Conservation (phyloP, 208 protist genomes). For the Acanthamoeba triangularis region DNA sequence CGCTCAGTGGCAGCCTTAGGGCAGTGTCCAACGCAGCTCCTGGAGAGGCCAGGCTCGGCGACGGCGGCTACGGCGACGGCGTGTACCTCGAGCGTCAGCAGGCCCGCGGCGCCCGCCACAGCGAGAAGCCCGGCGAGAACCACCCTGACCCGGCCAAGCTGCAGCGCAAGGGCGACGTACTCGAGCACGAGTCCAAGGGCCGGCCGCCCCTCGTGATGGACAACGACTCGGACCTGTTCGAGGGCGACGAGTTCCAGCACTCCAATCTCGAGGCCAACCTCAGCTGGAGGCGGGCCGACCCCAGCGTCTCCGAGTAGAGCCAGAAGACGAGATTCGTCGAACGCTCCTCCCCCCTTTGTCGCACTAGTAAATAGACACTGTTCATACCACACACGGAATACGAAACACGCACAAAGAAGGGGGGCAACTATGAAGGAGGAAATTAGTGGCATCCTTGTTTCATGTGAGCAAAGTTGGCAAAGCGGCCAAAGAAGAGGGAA, state of each 20-base stretch:
- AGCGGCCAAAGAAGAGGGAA: slow-evolving; percentile 18
- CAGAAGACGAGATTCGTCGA: not conserved
- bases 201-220: not conserved
- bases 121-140: not conserved
- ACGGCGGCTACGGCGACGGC: not conserved
- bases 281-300: not conserved
- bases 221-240: not conserved
- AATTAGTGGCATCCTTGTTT: slow-evolving; percentile 23
- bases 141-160: not conserved
- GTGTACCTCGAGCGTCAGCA: not conserved
- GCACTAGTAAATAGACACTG: too few species aligned
- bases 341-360: not conserved
- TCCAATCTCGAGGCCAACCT: not conserved
- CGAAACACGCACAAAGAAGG: too few species aligned
- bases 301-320: not conserved
- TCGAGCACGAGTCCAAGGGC: slow-evolving; percentile 15
- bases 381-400: too few species aligned
- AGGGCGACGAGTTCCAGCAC: not conserved
- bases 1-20: not conserved
- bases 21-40: not conserved
- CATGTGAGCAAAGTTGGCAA: not conserved
- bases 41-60: not conserved
- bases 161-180: not conserved
- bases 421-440: too few species aligned
- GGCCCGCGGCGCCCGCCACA: not conserved